phyloP scores from a whole-genome alignment of 129 eudicot species.

The Glebionis coronaria region DNA sequence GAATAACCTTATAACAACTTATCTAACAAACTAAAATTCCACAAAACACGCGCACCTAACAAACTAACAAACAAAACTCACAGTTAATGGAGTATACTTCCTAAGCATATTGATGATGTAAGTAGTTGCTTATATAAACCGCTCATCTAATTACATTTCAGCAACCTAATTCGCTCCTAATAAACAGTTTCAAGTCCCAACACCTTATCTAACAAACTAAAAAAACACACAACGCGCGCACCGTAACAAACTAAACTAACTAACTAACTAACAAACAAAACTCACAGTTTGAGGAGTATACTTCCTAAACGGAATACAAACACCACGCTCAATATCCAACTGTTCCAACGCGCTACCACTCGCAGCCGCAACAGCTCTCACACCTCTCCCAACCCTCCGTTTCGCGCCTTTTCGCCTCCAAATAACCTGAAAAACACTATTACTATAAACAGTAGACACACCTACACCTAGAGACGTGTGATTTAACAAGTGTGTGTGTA shows the following conservation, averaged over 20 bases:
- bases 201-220: not conserved
- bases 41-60: not conserved
- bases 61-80: no score
- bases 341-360: constrained; percentile 70
- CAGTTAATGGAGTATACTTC: no score
- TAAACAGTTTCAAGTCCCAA: no score
- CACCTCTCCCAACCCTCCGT: constrained; percentile 24
- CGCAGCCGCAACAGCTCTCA: constrained; percentile 29
- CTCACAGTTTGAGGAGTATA: constrained; percentile 59
- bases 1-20: not conserved
- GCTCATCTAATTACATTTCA: no score
- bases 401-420: not conserved
- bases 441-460: constrained; percentile 8
- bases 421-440: constrained; percentile 19
- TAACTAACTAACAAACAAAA: not conserved
- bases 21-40: not conserved
- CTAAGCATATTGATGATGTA: no score
- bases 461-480: constrained; percentile 16
- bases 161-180: no score
- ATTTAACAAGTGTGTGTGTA: constrained; percentile 23
- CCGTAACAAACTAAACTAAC: no score
- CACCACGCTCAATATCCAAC: constrained; percentile 95
- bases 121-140: no score
- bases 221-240: not conserved
- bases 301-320: constrained; percentile 94